Evolutionary conservation across 345 rosid genomes (phyloP).

Genomic region (Anastatica hierochuntica): DNA sequence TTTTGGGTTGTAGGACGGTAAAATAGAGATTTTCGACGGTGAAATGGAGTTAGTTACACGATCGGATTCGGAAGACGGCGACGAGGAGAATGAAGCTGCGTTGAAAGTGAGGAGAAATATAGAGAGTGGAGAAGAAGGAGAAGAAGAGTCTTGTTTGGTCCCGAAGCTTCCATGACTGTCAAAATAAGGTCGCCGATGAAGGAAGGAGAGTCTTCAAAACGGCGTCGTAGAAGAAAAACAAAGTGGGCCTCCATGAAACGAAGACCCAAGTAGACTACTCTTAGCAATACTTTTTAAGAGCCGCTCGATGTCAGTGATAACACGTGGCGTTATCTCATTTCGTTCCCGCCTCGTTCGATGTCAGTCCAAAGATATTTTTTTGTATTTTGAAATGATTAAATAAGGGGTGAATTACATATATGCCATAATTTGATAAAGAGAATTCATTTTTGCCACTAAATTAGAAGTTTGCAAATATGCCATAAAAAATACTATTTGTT

Average conservation of each 20-base stretch:
- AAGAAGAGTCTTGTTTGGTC: conserved; percentile 19
- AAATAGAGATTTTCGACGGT: background rate
- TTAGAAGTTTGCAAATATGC: too few species aligned
- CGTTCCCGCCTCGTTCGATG: too few species aligned
- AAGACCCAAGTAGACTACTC: conserved; percentile 1
- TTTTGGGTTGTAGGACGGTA: background rate
- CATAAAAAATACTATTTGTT: too few species aligned
- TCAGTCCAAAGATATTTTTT: too few species aligned
- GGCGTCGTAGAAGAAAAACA: background rate
- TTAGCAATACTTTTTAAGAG: too few species aligned
- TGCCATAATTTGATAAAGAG: too few species aligned
- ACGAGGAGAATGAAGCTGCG: background rate
- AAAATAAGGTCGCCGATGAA: background rate
- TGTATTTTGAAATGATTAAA: too few species aligned
- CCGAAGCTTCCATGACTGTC: conserved; percentile 23
- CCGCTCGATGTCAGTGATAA: too few species aligned
- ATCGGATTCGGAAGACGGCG: background rate
- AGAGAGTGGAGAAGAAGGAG: conserved; percentile 8
- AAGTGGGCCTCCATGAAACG: conserved; percentile 18
- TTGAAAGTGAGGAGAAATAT: conserved; percentile 9
- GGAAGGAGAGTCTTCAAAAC: background rate
- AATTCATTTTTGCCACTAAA: too few species aligned
- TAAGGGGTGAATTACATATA: too few species aligned
- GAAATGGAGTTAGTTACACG: background rate
- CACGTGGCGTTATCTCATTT: too few species aligned